Base-by-base conservation (phyloP, 1,284 basidiomycete genomes). In the Athelia psychrophila region DNA sequence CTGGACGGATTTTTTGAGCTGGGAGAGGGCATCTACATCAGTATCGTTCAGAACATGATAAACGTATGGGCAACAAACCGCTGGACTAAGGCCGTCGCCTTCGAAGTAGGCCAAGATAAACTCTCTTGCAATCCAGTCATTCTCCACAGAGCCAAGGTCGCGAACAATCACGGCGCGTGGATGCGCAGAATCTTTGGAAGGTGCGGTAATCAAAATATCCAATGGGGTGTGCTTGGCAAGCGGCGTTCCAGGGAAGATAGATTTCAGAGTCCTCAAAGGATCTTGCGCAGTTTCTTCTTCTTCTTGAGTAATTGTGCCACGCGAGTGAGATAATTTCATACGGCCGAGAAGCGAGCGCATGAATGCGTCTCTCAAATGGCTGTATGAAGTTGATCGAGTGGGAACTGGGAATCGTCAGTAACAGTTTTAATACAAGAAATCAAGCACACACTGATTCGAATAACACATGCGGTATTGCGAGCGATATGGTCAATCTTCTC, bases 291-390 rank as follows among this genome's bases (percentile, higher is more conserved):
- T 74, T 40, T 75, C 61, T 53, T 83, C 84, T 20, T 80, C 79
- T 47, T 86, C 83, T 44, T 79, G 69, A 0, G 83, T 76, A 3
- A 91, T 63, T 0, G 70, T 68, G 8, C 77, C 80, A 13, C 73
- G 69, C 57, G 81, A 75, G 49, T 76, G 74, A 32, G 77, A 80
- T 9, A 78, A 65, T 35, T 79, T 74, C 56, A 92, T 72, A 12
- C 91, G 84, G 0, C 75, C 74, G 57, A 86, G 81, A 30, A 95
- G 67, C 6, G 92, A 79, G 32, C 93, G 83, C 64, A 91, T 76
- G 61, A 95, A 94, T 1, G 88, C 93, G 62, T 95, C 93, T 20
- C 93, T 81, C 18, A 95, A 74, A 62, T 95, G 93, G 18, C 81
- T 78, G 63, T 87, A 92, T 6, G 86, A 88, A 0, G 93, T 95